Conservation (phyloP, 1,284 basidiomycete species). For the Apiotrichum gracile region DNA sequence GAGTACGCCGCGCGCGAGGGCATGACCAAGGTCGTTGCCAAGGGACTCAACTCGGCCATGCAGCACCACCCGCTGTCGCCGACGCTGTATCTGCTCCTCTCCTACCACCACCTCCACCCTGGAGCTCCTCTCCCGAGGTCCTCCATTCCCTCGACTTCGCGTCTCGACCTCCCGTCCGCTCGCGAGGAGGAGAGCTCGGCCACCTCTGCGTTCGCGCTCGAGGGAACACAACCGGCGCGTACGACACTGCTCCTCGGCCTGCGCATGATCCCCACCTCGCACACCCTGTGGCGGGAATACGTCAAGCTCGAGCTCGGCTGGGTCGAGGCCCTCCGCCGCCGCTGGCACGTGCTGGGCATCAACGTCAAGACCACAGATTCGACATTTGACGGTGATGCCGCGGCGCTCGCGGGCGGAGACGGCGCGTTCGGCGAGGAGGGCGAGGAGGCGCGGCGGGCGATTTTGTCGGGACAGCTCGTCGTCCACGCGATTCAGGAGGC, state of each 20-base stretch:
- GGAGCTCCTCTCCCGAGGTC: slow-evolving; percentile 59
- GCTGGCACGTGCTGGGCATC: slow-evolving; percentile 63
- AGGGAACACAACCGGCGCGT: slow-evolving; percentile 59
- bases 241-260: slow-evolving; percentile 79
- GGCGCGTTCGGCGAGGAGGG: slow-evolving; percentile 45
- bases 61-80: slow-evolving; percentile 77
- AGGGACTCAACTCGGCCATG: slow-evolving; percentile 63
- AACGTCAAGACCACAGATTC: slow-evolving; percentile 8
- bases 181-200: slow-evolving; percentile 8
- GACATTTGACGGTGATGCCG: slow-evolving; percentile 16
- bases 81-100: slow-evolving; percentile 76
- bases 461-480: slow-evolving; percentile 45
- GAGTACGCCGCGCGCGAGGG: slow-evolving; percentile 73
- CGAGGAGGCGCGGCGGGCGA: slow-evolving; percentile 43
- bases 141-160: slow-evolving; percentile 31
- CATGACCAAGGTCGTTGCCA: slow-evolving; percentile 70
- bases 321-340: slow-evolving; percentile 70
- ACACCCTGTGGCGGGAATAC: slow-evolving; percentile 78
- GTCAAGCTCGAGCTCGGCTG: slow-evolving; percentile 87
- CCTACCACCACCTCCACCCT: slow-evolving; percentile 72
- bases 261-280: slow-evolving; percentile 63
- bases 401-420: slow-evolving; percentile 34
- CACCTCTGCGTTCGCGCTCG: slow-evolving; percentile 34
- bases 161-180: slow-evolving; percentile 26
- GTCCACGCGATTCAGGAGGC: slow-evolving; percentile 40